Conservation (phyloP, 2,329 filamentous ascomycete genomes). For the Emergomyces orientalis region DNA sequence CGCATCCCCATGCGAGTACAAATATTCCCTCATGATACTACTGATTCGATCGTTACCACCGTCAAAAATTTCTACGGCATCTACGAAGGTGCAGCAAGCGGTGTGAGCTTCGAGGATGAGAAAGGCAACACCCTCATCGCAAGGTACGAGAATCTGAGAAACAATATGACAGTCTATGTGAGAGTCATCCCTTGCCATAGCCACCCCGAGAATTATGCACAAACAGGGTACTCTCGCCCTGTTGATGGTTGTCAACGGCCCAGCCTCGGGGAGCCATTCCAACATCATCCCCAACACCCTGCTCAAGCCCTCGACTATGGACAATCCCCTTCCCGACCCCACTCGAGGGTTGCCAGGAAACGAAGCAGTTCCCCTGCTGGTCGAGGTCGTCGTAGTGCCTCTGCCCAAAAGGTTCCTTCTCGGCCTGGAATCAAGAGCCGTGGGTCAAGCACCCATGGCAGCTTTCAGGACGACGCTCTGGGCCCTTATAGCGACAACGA, state of each 20-base stretch:
- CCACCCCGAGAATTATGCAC: slow-evolving; percentile 39
- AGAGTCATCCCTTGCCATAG: slow-evolving; percentile 60
- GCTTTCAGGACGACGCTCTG: slow-evolving; percentile 58
- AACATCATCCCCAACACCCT: slow-evolving; percentile 52
- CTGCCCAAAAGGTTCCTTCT: slow-evolving; percentile 62
- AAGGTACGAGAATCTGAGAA: slow-evolving; percentile 86
- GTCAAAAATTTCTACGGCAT: slow-evolving; percentile 99
- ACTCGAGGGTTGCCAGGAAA: slow-evolving; percentile 60
- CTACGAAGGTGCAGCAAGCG: slow-evolving; percentile 69
- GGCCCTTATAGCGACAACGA: slow-evolving; percentile 84
- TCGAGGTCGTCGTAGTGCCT: slow-evolving; percentile 66
- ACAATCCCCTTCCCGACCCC: slow-evolving; percentile 56
- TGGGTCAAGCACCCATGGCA: slow-evolving; percentile 50
- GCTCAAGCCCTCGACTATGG: slow-evolving; percentile 46
- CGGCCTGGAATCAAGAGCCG: slow-evolving; percentile 60
- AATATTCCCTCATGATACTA: slow-evolving; percentile 91
- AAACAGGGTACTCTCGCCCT: slow-evolving; percentile 36
- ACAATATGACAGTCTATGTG: slow-evolving; percentile 90
- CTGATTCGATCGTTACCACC: slow-evolving; percentile 93
- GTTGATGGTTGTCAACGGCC: slow-evolving; percentile 46
- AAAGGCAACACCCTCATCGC: slow-evolving; percentile 86
- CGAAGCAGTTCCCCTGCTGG: slow-evolving; percentile 69
- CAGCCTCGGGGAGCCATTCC: slow-evolving; percentile 55
- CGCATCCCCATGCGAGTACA: slow-evolving; percentile 61
- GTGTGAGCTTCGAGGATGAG: slow-evolving; percentile 91